Evolutionary conservation across 2,329 filamentous ascomycete genomes (phyloP), one percentile per base, ranked within the genome.

Genomic region (Ophiocordyceps robertsii): DNA sequence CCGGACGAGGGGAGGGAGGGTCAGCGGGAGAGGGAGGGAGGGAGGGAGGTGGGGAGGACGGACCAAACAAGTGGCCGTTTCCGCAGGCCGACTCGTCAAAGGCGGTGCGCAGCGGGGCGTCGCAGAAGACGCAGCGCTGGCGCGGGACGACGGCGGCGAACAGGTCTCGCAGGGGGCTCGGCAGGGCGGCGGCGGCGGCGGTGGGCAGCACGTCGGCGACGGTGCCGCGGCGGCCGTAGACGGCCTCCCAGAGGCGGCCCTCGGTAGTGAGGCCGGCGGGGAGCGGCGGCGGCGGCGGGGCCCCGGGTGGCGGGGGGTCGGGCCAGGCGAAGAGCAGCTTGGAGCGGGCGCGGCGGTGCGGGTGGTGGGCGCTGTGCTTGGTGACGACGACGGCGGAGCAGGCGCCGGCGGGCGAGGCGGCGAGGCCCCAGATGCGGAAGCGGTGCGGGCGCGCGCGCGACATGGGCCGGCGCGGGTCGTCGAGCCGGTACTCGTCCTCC

Each of bases 161-260:
- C 17, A 66, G 58, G 13, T 56, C 56, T 14, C 55, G 56, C 11
- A 72, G 39, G 0, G 53, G 46, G 2, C 50, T 56, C 12, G 54
- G 44, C 19, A 46, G 46, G 4, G 45, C 40, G 24, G 45, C 1
- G 27, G 41, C 44, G 4, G 37, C 24, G 2, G 41, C 48, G 44
- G 7, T 49, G 40, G 14, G 59, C 57, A 41, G 17, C 19, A 66
- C 59, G 4, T 67, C 70, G 0, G 65, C 60, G 3, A 75, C 67
- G 2, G 64, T 59, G 0, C 63, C 58, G 0, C 69, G 70, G n/a
- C 59, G 59, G 16, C 71, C 73, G 49, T 78, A 77, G 68, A 77
- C 73, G 66, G 70, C 75, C 46, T 77, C 69, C 67, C 73, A 77
- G 37, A 72, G 61, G 32, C 60, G 59, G 0, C 66, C 74, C 53